These are phyloP conservation scores for Apiosordaria backusii DNA, from an alignment of 495 filamentous ascomycete species.

Conservation along the genomic window DNA sequence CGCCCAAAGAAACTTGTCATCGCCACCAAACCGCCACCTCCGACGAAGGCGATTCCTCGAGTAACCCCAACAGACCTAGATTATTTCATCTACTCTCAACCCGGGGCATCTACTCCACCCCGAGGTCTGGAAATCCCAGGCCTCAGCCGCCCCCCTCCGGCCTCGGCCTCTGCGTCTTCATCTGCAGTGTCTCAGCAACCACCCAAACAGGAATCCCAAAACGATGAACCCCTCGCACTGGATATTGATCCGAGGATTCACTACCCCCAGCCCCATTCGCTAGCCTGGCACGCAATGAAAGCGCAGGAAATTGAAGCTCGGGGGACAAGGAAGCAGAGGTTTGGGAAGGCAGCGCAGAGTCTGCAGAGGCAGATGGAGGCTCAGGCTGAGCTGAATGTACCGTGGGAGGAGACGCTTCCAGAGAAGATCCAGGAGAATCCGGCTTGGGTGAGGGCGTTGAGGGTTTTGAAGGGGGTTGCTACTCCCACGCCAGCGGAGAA, in stretches of 20 bases:
- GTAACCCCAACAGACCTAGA: constrained; percentile 10
- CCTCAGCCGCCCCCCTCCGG: neutral
- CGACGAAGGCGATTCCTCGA: neutral
- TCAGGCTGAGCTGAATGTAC: constrained; percentile 15
- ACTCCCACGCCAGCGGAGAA: neutral
- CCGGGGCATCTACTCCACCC: constrained; percentile 16
- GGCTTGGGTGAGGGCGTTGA: constrained; percentile 28
- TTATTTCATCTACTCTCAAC: constrained; percentile 20
- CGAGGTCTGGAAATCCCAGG: neutral
- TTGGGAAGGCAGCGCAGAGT: constrained; percentile 38
- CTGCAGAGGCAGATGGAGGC: constrained; percentile 28
- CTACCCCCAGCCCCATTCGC: constrained; percentile 36
- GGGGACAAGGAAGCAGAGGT: constrained; percentile 39
- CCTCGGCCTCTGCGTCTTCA: neutral
- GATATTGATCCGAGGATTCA: constrained; percentile 45
- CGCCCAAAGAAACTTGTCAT: neutral
- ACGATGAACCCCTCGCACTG: constrained; percentile 25
- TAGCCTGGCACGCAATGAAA: constrained; percentile 41
- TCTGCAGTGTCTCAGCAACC: neutral
- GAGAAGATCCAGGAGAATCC: constrained; percentile 28
- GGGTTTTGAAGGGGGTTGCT: constrained; percentile 16
- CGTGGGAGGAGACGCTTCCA: constrained; percentile 27
- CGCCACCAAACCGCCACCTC: neutral
- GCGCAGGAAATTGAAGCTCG: constrained; percentile 42
- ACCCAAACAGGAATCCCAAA: neutral